Conservation (phyloP, 2,329 filamentous ascomycete species). For the Xylariales sp. region DNA sequence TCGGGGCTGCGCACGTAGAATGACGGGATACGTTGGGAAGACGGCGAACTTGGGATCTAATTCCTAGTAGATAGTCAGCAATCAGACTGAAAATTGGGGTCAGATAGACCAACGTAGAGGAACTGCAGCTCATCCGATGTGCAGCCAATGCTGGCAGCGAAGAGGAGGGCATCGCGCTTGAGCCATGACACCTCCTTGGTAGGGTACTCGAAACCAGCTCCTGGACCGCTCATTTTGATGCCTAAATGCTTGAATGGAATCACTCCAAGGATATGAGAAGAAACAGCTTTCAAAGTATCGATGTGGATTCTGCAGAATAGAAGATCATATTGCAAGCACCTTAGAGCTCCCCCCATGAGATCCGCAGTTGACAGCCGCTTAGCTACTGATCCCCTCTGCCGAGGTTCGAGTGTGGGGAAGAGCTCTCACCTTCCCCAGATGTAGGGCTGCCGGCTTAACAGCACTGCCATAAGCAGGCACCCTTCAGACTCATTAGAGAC, state of each 20-base stretch:
- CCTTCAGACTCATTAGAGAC: too few species aligned
- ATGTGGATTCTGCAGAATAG: not conserved
- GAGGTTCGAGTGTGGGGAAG: slow-evolving; percentile 12
- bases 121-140: slow-evolving; percentile 88
- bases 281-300: not conserved
- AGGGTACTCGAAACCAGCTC: slow-evolving; percentile 76
- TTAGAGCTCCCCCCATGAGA: not conserved
- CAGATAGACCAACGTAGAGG: slow-evolving; percentile 63
- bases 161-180: slow-evolving; percentile 83
- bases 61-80: slow-evolving; percentile 51
- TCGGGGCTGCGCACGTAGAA: slow-evolving; percentile 56
- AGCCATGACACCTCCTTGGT: slow-evolving; percentile 73
- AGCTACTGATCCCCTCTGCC: slow-evolving; percentile 9
- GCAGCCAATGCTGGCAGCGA: slow-evolving; percentile 83
- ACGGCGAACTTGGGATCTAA: slow-evolving; percentile 80
- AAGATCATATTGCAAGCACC: not conserved
- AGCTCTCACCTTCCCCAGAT: too few species aligned
- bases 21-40: slow-evolving; percentile 83
- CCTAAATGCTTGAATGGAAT: not conserved
- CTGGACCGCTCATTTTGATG: slow-evolving; percentile 41
- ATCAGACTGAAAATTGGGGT: not conserved
- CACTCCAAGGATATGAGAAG: not conserved
- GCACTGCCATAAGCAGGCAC: too few species aligned
- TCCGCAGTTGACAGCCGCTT: slow-evolving; percentile 7
- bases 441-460: too few species aligned